Evolutionary conservation across 768 basidiomycete species (phyloP).

Genomic region (Sutorius australiensis): DNA sequence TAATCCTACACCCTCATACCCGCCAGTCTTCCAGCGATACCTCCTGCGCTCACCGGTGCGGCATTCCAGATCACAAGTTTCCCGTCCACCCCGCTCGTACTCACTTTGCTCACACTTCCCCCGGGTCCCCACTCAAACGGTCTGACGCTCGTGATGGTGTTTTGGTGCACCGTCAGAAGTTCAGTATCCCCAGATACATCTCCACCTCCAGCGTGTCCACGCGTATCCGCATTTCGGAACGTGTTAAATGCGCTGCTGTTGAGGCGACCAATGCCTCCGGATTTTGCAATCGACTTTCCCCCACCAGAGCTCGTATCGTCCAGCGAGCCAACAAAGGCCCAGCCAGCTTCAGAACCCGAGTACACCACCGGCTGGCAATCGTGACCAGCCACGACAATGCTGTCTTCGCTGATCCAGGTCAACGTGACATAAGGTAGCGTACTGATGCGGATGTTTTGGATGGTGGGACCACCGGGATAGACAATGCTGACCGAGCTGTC

Average conservation of each 20-base stretch:
- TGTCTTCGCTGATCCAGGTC: constrained; percentile 78
- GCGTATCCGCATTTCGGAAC: constrained; percentile 87
- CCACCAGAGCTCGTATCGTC: constrained; percentile 64
- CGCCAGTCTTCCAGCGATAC: constrained; percentile 47
- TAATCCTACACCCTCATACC: constrained; percentile 39
- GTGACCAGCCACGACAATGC: constrained; percentile 90
- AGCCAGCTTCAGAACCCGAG: constrained; percentile 68
- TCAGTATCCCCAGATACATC: constrained; percentile 57
- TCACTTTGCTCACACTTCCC: constrained; percentile 68
- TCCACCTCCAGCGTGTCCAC: constrained; percentile 42
- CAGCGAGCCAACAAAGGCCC: constrained; percentile 76
- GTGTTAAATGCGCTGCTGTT: constrained; percentile 93
- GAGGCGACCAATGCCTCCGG: constrained; percentile 61
- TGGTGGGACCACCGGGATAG: constrained; percentile 74
- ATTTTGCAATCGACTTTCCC: constrained; percentile 38
- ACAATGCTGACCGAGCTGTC: constrained; percentile 93
- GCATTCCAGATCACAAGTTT: constrained; percentile 88
- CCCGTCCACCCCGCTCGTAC: constrained; percentile 93
- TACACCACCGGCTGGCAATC: constrained; percentile 96
- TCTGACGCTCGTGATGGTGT: constrained; percentile 92
- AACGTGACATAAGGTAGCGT: constrained; percentile 83
- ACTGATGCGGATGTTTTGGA: constrained; percentile 71
- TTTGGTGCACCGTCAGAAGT: constrained; percentile 90
- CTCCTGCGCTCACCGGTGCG: constrained; percentile 45
- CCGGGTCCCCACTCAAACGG: constrained; percentile 56